Evolutionary conservation across 441 rosid genomes (phyloP), one percentile per base, ranked within the genome.

Genomic region (Gossypium schwendimanii): DNA sequence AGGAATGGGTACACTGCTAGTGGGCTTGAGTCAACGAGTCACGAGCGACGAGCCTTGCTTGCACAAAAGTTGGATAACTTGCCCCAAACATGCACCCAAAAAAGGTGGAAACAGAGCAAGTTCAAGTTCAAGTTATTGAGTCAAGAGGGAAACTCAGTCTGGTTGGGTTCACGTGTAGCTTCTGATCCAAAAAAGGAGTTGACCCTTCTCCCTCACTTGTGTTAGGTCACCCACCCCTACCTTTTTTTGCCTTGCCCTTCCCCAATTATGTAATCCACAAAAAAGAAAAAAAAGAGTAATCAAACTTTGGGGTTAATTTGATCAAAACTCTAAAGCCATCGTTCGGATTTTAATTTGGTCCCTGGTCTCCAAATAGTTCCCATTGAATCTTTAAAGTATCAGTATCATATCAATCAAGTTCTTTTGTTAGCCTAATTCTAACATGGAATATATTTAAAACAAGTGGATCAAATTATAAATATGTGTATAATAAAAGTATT

Each of bases 111-210:
- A 58, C 50, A 3, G 6, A 11, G 65, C 67, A 28, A 62, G 17
- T 64, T 36, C 26, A 31, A 50, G 50, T n/a, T 39, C 31, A 31
- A 8, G 50, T 31, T 49, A 61, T 17, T 3, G 62, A 60, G 76
- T 80, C 76, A 70, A 73, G 68, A 66, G 61, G 55, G 41, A 8
- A 57, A 6, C 28, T 14, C 3, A 3, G 71, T 55, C 64, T 73
- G 62, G 72, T 73, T 79, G 21, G 76, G 57, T 61, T 80, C 82
- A 78, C 82, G 66, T 74, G 84, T 79, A 55, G 66, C 69, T 76
- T 72, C 65, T 70, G 79, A 75, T 23, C 77, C 74, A 24, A 64
- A 21, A 71, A 18, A n/a, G 2, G 49, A 54, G 53, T 60, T 36
- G 77, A 64, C 68, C 58, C 26, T 10, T 53, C 52, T 0, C 36